phyloP scores from a whole-genome alignment of 768 basidiomycete genomes.

The Kwoniella europaea region DNA sequence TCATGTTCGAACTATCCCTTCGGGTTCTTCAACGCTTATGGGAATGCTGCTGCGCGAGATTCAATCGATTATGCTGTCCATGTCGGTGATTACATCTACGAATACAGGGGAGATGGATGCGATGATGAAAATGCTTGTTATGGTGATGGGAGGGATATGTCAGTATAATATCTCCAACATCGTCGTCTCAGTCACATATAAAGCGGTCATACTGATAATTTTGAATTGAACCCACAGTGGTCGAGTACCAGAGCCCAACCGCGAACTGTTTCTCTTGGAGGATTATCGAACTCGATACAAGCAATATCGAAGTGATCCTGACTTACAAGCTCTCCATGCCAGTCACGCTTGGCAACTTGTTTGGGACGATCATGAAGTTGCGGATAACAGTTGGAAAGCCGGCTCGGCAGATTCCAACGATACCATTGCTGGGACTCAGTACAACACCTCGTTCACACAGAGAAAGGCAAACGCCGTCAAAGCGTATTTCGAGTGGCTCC shows the following conservation, averaged over 20 bases:
- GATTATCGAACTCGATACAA: constrained; percentile 58
- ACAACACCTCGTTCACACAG: constrained; percentile 67
- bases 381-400: constrained; percentile 67
- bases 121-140: constrained; percentile 38
- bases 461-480: constrained; percentile 64
- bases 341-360: constrained; percentile 66
- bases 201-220: neutral
- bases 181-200: neutral
- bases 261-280: constrained; percentile 66
- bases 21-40: constrained; percentile 71
- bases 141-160: constrained; percentile 60
- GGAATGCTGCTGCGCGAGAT: constrained; percentile 65
- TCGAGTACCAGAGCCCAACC: constrained; percentile 62
- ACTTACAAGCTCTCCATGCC: constrained; percentile 63
- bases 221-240: constrained; percentile 46
- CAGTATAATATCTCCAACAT: neutral
- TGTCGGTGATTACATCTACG: constrained; percentile 64
- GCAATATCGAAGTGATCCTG: constrained; percentile 65
- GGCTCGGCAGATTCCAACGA: constrained; percentile 67
- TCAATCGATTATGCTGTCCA: constrained; percentile 66
- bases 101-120: constrained; percentile 40
- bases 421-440: constrained; percentile 63
- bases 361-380: constrained; percentile 60
- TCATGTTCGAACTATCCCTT: constrained; percentile 66
- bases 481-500: constrained; percentile 62